Evolutionary conservation across 495 filamentous ascomycete genomes (phyloP), one percentile per base, ranked within the genome.

Genomic region (Penicillium silybi): DNA sequence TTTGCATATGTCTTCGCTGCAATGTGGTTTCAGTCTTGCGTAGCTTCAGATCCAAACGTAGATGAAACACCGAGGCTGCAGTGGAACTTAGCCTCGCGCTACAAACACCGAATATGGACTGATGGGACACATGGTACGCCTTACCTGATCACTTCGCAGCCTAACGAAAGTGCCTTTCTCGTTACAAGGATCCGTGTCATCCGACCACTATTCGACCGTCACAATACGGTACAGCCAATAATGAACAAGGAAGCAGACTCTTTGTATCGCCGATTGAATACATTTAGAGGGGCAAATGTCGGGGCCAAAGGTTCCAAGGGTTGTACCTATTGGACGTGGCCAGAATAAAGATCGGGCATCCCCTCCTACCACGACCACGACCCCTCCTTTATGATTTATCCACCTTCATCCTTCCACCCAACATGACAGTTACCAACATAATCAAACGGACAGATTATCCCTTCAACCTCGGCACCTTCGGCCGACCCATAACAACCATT

Each of bases 381-480:
- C 47, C 34, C 47, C 46, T 48, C 46, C 26, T 34, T 20, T 46
- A 32, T 32, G n/a, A 39, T 34, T 20, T 46, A 32, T 32, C 25
- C 17, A 42, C 5, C 20, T 17, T 19, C 16, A 44, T 20, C 26
- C 22, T 35, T 13, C 20, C 19, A n/a, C 17, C 37, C 44, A 41
- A 19, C 29, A 56, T 54, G 52, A 41, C 48, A 41, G 20, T 44
- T 11, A 40, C 40, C 19, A 40, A 18, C 15, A 27, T 46, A 7
- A 17, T 13, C 18, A 51, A 45, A 44, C 41, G 18, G 22, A 50
- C 38, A 15, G 50, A 56, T 6, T 65, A 65, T 55, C 32, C 46
- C 7, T 66, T 48, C 34, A 48, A 66, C 17, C 26, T 61, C 13
- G 63, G 63, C n/a, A 35, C 19, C 7, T 64, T 56, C 23, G 52